Base-by-base conservation (phyloP, 371 early-diverging fungal species). In the Batkoa obscura region DNA sequence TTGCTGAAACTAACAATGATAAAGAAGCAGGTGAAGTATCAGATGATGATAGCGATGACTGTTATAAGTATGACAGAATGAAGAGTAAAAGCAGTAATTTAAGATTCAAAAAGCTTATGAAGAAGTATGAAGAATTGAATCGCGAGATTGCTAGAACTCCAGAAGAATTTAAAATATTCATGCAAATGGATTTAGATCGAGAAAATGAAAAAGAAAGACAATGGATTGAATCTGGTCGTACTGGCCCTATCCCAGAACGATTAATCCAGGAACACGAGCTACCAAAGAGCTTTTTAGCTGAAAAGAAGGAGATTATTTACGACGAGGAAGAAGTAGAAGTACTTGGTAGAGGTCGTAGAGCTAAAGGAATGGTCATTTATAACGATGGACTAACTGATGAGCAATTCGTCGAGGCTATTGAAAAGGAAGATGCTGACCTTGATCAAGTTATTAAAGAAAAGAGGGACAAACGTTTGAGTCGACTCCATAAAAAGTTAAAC, bases 321-420 rank as follows among this genome's bases (percentile, higher is more conserved):
- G 23, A 23, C 23, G 66, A 72, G 5, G 75, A 76, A 56, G 72
- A 74, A 35, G 58, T 60, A 6, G 68, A 67, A 41, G 80, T 80
- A 36, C 69, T 77, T 53, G 83, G 86, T 12, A 78, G 91, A 54
- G 84, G 86, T 6, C 79, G 79, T 47, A 70, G 89, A 42, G 68
- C 63, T 15, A 75, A 81, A 43, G 77, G 75, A 2, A 69, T 64
- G 41, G 84, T 93, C 8, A 69, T 74, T 9, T 95, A 97, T 64
- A 88, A 86, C 62, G 95, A 97, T 61, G 89, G 85, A 0, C 66
- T 95, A 63, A 90, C 89, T 0, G 96, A 97, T 57, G 91, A 91
- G 57, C 90, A 97, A 68, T 97, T 81, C 80, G 60, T 89, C 15
- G 74, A 75, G 65, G 80, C 79, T 0, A 56, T 81, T 48, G 80